These are phyloP conservation scores for Pneumocystis carinii DNA, from an alignment of 1,139 yeast genomes.

Conservation along the genomic window DNA sequence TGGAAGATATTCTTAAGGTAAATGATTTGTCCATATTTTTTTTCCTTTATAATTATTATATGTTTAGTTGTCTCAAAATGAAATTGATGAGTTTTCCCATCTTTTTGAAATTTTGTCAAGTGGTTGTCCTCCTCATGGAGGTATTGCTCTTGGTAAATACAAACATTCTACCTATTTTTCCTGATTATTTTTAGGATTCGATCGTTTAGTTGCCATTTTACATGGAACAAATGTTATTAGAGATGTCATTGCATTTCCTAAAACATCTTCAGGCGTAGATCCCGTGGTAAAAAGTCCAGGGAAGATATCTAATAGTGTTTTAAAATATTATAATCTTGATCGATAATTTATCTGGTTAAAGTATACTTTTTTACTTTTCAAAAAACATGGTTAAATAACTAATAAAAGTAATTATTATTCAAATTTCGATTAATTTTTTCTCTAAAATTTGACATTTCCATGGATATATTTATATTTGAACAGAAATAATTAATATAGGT, in stretches of 20 bases:
- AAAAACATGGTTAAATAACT: neutral
- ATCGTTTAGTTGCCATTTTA: conserved; percentile 81
- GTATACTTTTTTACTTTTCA: neutral
- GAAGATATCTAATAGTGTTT: conserved; percentile 34
- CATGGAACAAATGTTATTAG: conserved; percentile 60
- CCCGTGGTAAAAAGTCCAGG: conserved; percentile 81
- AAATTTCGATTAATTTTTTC: too few relatives aligned
- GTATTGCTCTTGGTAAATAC: conserved; percentile 46
- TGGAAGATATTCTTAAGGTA: conserved; percentile 28
- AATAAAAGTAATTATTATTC: too few relatives aligned
- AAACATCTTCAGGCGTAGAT: conserved; percentile 76
- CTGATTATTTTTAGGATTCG: conserved; percentile 43
- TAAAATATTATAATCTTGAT: conserved; percentile 38
- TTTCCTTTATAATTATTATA: conserved; percentile 18
- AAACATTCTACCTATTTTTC: neutral
- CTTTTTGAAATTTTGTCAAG: conserved; percentile 61
- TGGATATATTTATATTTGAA: too few relatives aligned
- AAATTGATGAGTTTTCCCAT: conserved; percentile 64
- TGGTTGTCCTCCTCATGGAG: conserved; percentile 99
- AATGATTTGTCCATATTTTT: conserved; percentile 6
- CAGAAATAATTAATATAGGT: too few relatives aligned
- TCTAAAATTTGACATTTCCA: too few relatives aligned
- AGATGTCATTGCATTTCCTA: conserved; percentile 93
- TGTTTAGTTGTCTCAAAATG: conserved; percentile 20
- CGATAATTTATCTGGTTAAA: neutral